A percentile compares a stretch with the other conserved stretches of the same genome.
Conservation (phyloP, 1,139 yeast genomes). For the Diutina catenulata region DNA sequence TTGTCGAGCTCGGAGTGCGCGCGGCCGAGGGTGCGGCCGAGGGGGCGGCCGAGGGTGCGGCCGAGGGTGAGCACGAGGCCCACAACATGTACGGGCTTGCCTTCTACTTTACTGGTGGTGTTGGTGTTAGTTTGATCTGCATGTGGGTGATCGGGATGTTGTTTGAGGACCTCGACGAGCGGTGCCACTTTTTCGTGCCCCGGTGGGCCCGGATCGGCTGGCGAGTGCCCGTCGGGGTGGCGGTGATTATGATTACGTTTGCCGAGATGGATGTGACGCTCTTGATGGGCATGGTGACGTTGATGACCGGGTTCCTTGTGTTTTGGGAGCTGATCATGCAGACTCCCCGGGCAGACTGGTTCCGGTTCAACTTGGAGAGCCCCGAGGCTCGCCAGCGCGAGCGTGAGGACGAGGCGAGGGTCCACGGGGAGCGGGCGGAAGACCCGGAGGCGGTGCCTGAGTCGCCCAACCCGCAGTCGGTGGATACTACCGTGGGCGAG, state of each 20-base stretch:
- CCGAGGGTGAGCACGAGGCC: conserved; percentile 13
- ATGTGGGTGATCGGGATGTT: conserved; percentile 22
- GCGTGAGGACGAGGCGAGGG: not conserved
- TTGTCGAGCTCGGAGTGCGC: not conserved
- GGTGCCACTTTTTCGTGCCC: not conserved
- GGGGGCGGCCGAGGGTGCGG: conserved; percentile 10
- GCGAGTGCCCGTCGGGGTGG: conserved; percentile 27
- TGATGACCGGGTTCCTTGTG: conserved; percentile 20
- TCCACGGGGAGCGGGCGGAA: not conserved
- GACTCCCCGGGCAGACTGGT: conserved; percentile 13
- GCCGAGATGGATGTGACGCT: conserved; percentile 31
- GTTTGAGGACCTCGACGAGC: not conserved
- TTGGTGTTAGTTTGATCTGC: conserved; percentile 26
- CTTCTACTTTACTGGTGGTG: conserved; percentile 39
- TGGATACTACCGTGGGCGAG: too few species aligned
- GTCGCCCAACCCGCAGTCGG: too few species aligned
- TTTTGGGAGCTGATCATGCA: conserved; percentile 23
- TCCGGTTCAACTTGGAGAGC: not conserved
- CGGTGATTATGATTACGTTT: conserved; percentile 32
- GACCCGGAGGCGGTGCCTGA: too few species aligned
- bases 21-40: conserved; percentile 6
- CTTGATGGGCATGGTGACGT: conserved; percentile 31
- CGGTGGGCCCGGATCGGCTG: conserved; percentile 19
- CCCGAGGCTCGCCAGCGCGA: not conserved
- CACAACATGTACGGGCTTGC: conserved; percentile 23